A percentile compares a stretch with the other conserved stretches of the same genome.
Conservation (phyloP, 2,329 filamentous ascomycete genomes). For the Colletotrichum tabaci region DNA sequence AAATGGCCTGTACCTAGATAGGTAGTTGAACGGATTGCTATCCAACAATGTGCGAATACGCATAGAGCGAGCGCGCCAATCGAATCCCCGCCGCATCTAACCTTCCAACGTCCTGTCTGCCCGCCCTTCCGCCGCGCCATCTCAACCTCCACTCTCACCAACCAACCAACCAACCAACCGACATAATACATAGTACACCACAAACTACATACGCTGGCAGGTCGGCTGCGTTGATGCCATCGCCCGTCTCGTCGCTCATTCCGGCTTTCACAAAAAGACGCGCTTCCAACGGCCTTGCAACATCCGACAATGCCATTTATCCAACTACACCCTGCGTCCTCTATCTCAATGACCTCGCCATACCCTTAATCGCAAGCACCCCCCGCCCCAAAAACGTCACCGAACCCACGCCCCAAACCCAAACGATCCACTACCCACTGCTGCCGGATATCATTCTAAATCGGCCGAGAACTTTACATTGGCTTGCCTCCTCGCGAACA, state of each 20-base stretch:
- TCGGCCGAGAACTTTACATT: constrained; percentile 12
- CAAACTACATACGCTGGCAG: not conserved
- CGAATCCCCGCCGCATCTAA: constrained; percentile 29
- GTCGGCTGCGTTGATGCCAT: constrained; percentile 8
- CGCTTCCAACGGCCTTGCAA: not conserved
- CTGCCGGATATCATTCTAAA: constrained; percentile 19
- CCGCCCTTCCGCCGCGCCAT: constrained; percentile 9
- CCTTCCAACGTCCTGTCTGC: constrained; percentile 22
- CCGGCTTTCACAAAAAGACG: not conserved
- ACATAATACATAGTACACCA: not conserved
- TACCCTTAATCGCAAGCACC: constrained; percentile 21
- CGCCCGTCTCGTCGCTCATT: not conserved
- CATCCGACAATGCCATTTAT: constrained; percentile 26
- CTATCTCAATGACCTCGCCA: constrained; percentile 7
- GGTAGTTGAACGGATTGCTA: too few relatives aligned
- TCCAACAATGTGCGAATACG: too few relatives aligned
- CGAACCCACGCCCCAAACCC: not conserved
- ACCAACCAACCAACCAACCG: too few relatives aligned
- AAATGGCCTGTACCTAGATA: constrained; percentile 7
- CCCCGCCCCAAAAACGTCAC: constrained; percentile 9
- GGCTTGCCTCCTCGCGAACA: constrained; percentile 11
- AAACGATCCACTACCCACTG: constrained; percentile 38
- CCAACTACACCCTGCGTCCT: not conserved
- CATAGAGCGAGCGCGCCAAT: not conserved
- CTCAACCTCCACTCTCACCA: constrained; percentile 5